Evolutionary conservation across 164 flowering plant species (phyloP).

Genomic region (Brasenia schreberi): DNA sequence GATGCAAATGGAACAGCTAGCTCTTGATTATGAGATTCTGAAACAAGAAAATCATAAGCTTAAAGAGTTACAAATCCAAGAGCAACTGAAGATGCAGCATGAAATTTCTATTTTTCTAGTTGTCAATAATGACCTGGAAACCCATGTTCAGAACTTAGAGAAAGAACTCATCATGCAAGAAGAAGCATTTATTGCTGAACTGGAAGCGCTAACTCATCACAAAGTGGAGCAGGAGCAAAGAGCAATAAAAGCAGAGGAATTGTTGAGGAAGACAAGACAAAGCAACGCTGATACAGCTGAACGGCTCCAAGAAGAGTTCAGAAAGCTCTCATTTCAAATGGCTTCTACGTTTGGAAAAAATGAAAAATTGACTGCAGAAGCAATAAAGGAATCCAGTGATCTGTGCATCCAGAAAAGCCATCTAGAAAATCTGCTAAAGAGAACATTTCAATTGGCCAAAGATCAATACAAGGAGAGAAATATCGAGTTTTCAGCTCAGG

Average conservation of each 20-base stretch:
- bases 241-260: conserved; percentile 81
- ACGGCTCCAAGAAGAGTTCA: conserved; percentile 77
- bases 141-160: conserved; percentile 37
- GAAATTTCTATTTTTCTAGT: conserved; percentile 37
- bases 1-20: conserved; percentile 66
- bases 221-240: conserved; percentile 78
- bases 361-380: conserved; percentile 64
- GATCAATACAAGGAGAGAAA: conserved; percentile 40
- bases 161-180: conserved; percentile 55
- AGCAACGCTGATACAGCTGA: conserved; percentile 70
- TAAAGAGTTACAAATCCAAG: conserved; percentile 54
- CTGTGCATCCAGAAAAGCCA: conserved; percentile 36
- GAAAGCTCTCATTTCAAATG: conserved; percentile 65
- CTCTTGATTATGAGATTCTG: conserved; percentile 69
- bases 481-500: conserved; percentile 26
- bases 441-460: conserved; percentile 29
- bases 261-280: conserved; percentile 49
- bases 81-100: conserved; percentile 57
- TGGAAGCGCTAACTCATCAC: conserved; percentile 38
- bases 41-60: conserved; percentile 70
- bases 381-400: conserved; percentile 60
- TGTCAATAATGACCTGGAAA: conserved; percentile 33
- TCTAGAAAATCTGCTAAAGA: conserved; percentile 40
- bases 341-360: conserved; percentile 68
- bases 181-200: conserved; percentile 50